phyloP scores from a whole-genome alignment of 108 stramenopile species.

The Skeletonema grethae region DNA sequence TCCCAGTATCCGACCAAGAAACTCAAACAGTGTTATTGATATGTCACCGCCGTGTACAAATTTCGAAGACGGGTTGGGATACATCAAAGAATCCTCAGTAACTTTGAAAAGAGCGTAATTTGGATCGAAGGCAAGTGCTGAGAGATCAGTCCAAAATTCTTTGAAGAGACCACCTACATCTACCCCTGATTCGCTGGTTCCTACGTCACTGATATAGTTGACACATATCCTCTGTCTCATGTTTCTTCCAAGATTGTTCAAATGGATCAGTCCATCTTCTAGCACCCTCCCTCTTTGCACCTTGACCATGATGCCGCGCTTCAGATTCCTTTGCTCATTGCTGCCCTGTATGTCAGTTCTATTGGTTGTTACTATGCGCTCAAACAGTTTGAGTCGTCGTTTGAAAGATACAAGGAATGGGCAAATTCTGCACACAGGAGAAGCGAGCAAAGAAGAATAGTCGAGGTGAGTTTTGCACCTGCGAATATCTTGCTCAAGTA shows the following conservation, averaged over 20 bases:
- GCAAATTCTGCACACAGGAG: slow-evolving; percentile 77
- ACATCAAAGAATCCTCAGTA: slow-evolving; percentile 88
- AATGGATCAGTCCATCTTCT: slow-evolving; percentile 80
- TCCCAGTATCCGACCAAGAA: slow-evolving; percentile 93
- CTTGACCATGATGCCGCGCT: slow-evolving; percentile 76
- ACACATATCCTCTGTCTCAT: slow-evolving; percentile 84
- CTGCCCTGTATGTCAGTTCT: slow-evolving; percentile 60
- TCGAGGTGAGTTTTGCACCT: slow-evolving; percentile 68
- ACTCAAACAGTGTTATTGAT: slow-evolving; percentile 84
- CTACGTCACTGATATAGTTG: slow-evolving; percentile 81
- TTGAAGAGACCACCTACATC: slow-evolving; percentile 99
- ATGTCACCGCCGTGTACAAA: slow-evolving; percentile 72
- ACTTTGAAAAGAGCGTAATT: slow-evolving; percentile 89
- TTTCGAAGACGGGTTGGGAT: slow-evolving; percentile 90
- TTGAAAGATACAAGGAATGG: slow-evolving; percentile 90
- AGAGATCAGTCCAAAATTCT: slow-evolving; percentile 95
- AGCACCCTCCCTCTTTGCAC: slow-evolving; percentile 84
- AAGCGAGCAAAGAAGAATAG: slow-evolving; percentile 55
- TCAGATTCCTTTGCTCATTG: slow-evolving; percentile 56
- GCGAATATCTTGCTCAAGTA: slow-evolving; percentile 68
- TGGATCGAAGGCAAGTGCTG: slow-evolving; percentile 87
- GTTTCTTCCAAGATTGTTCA: slow-evolving; percentile 80
- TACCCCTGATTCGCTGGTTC: slow-evolving; percentile 85
- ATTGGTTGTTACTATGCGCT: slow-evolving; percentile 75
- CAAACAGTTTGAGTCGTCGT: slow-evolving; percentile 83